Evolutionary conservation across 2,329 filamentous ascomycete genomes (phyloP), one percentile per base, ranked within the genome.

Genomic region (Cyphellophora attinorum): DNA sequence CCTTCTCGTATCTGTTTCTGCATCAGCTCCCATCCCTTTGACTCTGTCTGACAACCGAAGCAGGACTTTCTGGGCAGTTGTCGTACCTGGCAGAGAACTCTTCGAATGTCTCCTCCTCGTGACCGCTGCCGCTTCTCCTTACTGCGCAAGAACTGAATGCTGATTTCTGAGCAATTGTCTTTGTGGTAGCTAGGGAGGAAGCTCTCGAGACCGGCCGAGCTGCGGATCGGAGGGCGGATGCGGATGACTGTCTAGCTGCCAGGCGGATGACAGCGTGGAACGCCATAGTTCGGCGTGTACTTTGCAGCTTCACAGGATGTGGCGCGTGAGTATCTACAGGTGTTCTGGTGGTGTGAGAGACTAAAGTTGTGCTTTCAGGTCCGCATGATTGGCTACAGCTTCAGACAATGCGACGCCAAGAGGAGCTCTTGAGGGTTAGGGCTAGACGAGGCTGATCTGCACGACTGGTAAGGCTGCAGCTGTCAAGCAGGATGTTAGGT

Each of bases 91-190:
- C 82, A 66, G 84, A 86, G 68, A 98, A 98, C 72, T 96, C 88
- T 73, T 98, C 91, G 55, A 94, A 98, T 56, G 83, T 93, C 79
- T 98, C 91, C 66, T 98, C 91, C 58, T 80, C 76, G 65, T 93
- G 84, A 57, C 64, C 64, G 46, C 72, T 67, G 35, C 56, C 67
- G 47, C 65, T 66, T 49, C 64, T 64, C 53, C 69, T 71, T 52
- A 71, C 71, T 53, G 74, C 70, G 46, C 64, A 62, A 38, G 65
- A 64, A 51, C 58, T 62, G 56, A 65, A 66, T 5, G 42, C 33
- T 31, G 45, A 35, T 43, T 37, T 40, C 17, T 42, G 42, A 17
- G 17, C 12, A 18, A 34, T n/a, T 23, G 45, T 31, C 27, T 44
- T 21, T 15, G 37, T 33, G 38, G 45, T 40, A 41, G 40, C 41